Conservation (phyloP, 768 basidiomycete species). For the Boletus reticuloceps region DNA sequence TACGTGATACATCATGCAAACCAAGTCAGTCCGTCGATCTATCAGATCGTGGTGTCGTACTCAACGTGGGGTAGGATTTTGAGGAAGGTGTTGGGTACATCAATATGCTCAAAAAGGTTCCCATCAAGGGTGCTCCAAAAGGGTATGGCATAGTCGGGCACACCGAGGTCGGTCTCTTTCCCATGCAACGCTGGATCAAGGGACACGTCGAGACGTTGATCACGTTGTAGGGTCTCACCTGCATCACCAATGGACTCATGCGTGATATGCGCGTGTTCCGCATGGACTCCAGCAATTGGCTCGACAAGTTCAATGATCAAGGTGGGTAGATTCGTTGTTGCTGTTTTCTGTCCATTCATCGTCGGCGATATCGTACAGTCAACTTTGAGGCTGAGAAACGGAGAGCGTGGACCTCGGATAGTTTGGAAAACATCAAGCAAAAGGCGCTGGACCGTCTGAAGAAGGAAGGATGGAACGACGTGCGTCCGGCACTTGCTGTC, state of each 20-base stretch:
- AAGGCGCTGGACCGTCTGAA: background rate
- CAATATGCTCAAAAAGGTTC: background rate
- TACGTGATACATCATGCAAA: background rate
- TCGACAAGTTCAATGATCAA: background rate
- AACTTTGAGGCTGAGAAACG: background rate
- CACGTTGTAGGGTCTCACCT: background rate
- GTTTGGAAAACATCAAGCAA: background rate
- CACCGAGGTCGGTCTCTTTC: background rate
- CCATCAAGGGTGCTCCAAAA: background rate
- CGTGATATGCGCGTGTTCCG: background rate
- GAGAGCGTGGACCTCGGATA: background rate
- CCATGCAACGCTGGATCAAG: too few relatives aligned
- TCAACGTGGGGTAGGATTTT: background rate
- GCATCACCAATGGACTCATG: background rate
- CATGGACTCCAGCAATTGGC: background rate
- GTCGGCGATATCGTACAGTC: background rate
- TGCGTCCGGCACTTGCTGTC: slow-evolving; percentile 1
- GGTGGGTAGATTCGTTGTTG: background rate
- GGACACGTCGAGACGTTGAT: background rate
- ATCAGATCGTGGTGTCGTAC: background rate
- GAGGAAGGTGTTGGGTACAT: background rate
- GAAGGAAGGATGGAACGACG: background rate
- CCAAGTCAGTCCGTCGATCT: background rate
- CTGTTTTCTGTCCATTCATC: background rate
- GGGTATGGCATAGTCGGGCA: background rate